Evolutionary conservation across 805 yeast species (phyloP).

Genomic region (Metschnikowia kunwiensis): DNA sequence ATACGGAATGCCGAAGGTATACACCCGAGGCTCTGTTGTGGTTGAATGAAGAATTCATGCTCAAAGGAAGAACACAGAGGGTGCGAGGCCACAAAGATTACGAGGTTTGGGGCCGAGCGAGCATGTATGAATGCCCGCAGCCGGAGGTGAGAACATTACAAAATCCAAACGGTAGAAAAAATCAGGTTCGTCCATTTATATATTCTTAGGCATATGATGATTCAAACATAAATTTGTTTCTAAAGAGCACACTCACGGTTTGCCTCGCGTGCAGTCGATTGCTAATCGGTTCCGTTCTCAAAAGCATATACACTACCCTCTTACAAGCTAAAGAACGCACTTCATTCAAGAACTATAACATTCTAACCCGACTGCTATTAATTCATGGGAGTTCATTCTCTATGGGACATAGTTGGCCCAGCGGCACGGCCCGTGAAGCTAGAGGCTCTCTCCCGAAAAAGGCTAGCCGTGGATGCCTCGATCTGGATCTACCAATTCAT

Average conservation of each 20-base stretch:
- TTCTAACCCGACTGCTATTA: no score
- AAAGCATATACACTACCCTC: conserved; percentile 3
- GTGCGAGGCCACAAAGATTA: conserved; percentile 9
- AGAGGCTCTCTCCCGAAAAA: conserved; percentile 75
- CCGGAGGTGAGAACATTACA: neutral
- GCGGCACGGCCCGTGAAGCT: conserved; percentile 86
- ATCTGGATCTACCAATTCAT: conserved; percentile 97
- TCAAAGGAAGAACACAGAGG: conserved; percentile 5
- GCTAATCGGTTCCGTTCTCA: conserved; percentile 9
- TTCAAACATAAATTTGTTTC: no score
- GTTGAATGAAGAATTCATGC: conserved; percentile 10
- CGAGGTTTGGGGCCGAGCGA: neutral
- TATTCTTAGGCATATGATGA: no score
- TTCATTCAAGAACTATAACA: no score
- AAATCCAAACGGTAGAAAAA: no score
- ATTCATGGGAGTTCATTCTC: conserved; percentile 89
- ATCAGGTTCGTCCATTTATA: no score
- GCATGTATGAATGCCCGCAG: neutral
- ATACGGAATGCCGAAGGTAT: conserved; percentile 8
- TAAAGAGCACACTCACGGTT: neutral
- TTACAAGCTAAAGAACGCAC: no score
- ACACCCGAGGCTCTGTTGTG: conserved; percentile 9
- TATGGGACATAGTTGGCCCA: conserved; percentile 91
- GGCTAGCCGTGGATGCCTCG: conserved; percentile 94
- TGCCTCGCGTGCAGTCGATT: conserved; percentile 1